These are phyloP conservation scores for Lentinula raphanica DNA, from an alignment of 768 basidiomycete genomes.

Conservation along the genomic window DNA sequence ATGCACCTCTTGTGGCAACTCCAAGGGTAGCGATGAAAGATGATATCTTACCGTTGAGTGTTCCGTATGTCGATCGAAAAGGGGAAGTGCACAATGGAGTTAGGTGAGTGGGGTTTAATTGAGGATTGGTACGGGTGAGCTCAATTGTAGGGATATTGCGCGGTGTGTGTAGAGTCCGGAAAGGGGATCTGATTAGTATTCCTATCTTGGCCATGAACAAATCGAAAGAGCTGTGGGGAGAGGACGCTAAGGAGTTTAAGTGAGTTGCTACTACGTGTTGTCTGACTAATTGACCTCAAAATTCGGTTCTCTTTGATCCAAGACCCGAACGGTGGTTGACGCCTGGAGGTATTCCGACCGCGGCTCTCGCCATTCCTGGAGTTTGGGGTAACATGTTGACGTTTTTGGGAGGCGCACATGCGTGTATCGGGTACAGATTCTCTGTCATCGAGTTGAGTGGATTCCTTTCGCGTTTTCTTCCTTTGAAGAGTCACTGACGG, in stretches of 20 bases:
- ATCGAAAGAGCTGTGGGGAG: slow-evolving; percentile 52
- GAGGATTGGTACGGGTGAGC: too few species aligned
- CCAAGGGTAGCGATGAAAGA: slow-evolving; percentile 44
- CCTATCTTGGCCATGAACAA: slow-evolving; percentile 52
- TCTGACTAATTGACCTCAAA: not conserved
- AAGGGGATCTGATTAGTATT: slow-evolving; percentile 40
- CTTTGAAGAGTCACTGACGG: too few species aligned
- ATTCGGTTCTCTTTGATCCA: too few species aligned
- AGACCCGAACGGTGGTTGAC: slow-evolving; percentile 62
- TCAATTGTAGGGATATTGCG: too few species aligned
- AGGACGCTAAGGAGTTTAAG: slow-evolving; percentile 58
- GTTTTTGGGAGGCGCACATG: slow-evolving; percentile 43
- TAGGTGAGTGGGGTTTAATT: slow-evolving; percentile 25
- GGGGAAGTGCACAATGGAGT: slow-evolving; percentile 38
- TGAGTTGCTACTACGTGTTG: slow-evolving; percentile 26
- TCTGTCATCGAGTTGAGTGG: slow-evolving; percentile 36
- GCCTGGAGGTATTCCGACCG: slow-evolving; percentile 38
- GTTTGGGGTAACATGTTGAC: slow-evolving; percentile 43
- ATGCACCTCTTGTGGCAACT: slow-evolving; percentile 45
- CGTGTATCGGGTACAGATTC: slow-evolving; percentile 44
- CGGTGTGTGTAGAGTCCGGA: slow-evolving; percentile 34
- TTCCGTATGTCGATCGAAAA: slow-evolving; percentile 37
- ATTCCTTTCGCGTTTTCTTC: too few species aligned
- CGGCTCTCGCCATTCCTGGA: slow-evolving; percentile 43
- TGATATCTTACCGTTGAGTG: slow-evolving; percentile 45